Base-by-base conservation (phyloP, 768 basidiomycete species). In the Sistotremastrum suecicum region DNA sequence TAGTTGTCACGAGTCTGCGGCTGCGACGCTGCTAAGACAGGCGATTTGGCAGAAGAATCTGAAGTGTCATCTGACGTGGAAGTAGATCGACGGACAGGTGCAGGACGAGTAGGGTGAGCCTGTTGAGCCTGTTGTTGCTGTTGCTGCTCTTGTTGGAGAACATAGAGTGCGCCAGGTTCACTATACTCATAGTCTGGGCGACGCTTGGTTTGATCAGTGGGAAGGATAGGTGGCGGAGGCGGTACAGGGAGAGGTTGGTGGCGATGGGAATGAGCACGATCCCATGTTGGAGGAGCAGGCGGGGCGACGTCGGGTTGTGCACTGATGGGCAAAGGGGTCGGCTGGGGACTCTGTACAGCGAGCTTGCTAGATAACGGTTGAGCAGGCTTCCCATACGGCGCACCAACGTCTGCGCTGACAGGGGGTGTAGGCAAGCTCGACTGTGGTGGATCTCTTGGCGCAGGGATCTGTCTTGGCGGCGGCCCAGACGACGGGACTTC, bases 161-260 rank as follows among this genome's bases (percentile, higher is more conserved):
- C 82, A 61, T 73, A 83, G 38, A 83, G 58, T 8, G 80, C 78
- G 29, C 76, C 76, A 7, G 76, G 76, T 55, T 81, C 79, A 45
- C 66, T 62, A 41, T 66, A 63, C 30, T 80, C 54, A 39, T 63
- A 63, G 41, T 66, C 56, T 20, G 58, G 60, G 34, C 58, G 55
- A 12, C 12, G 44, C 11, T 12, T 10, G 5, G 10, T 11, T 30
- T 12, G 29, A 29, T n/a, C 30, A 20, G 20, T 34, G 30, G 42
- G 42, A 9, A 20, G 42, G 30, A 12, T 35, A 5, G 30, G 34
- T 7, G 42, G 34, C 33, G 34, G 42, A 33, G 34, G 42, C 30
- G 34, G 12, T 33, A 11, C 5, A 34, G n/a, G 5, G 42, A 33
- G 3, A 35, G 34, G 32, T 20, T 35, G 6, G 42, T 43, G 12